Conservation (phyloP, 768 basidiomycete genomes). For the Leccinum variicolor region DNA sequence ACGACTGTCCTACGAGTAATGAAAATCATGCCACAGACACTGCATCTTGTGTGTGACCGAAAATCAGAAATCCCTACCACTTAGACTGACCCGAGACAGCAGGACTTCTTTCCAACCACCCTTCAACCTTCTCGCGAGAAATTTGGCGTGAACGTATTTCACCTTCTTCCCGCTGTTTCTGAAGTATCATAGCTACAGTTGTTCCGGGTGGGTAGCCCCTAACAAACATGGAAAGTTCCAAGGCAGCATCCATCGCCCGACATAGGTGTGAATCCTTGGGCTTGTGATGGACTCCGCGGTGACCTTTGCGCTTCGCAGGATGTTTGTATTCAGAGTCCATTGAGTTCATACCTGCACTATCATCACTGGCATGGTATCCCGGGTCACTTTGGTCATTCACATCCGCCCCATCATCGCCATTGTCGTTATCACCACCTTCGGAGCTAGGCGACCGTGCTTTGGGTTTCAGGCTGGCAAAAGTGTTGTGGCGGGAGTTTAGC, state of each 20-base stretch:
- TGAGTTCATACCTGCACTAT: not conserved
- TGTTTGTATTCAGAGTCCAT: not conserved
- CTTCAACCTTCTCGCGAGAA: not conserved
- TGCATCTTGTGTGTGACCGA: not conserved
- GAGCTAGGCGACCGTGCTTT: not conserved
- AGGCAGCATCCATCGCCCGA: conserved; percentile 56
- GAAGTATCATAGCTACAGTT: not conserved
- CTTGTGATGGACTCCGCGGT: not conserved
- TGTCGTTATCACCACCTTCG: no score
- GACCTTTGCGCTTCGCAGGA: not conserved
- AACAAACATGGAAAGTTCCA: conserved; percentile 97
- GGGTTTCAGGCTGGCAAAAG: not conserved
- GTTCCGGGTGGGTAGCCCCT: conserved; percentile 90
- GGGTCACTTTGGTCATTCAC: not conserved
- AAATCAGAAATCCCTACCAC: no score
- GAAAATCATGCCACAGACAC: not conserved
- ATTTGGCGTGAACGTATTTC: not conserved
- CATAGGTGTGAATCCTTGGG: not conserved
- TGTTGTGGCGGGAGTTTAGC: not conserved
- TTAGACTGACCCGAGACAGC: no score
- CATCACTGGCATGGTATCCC: not conserved
- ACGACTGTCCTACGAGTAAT: not conserved
- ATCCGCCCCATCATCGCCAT: no score
- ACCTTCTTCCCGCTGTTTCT: not conserved
- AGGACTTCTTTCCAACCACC: not conserved